These are phyloP conservation scores for Fusarium agapanthi DNA, from an alignment of 2,329 filamentous ascomycete species.

Conservation along the genomic window DNA sequence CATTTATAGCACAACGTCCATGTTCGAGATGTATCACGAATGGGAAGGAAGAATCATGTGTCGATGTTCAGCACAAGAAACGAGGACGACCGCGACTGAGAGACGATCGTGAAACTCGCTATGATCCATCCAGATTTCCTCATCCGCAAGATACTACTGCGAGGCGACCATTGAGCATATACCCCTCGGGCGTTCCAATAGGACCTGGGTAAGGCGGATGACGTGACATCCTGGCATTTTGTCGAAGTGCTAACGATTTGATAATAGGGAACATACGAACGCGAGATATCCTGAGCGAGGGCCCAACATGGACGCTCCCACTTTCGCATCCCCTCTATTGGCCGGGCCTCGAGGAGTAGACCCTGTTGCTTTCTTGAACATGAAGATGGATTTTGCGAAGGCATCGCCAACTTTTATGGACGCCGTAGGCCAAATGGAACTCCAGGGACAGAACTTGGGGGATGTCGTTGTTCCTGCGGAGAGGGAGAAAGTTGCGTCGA, in stretches of 20 bases:
- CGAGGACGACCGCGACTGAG: conserved; percentile 79
- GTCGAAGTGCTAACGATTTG: conserved; percentile 62
- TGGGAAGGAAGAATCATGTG: conserved; percentile 81
- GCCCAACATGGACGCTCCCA: conserved; percentile 57
- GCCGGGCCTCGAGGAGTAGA: conserved; percentile 56
- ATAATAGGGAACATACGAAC: conserved; percentile 57
- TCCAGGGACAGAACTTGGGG: conserved; percentile 60
- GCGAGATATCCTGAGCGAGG: conserved; percentile 62
- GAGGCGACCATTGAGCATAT: conserved; percentile 62
- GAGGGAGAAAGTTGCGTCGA: conserved; percentile 58
- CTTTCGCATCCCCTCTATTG: conserved; percentile 57
- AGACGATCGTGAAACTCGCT: conserved; percentile 72
- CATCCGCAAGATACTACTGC: conserved; percentile 55
- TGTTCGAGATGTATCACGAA: conserved; percentile 81
- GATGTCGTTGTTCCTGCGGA: conserved; percentile 64
- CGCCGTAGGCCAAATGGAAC: conserved; percentile 58
- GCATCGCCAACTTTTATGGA: conserved; percentile 65
- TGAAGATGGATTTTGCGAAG: conserved; percentile 66
- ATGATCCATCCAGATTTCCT: conserved; percentile 60
- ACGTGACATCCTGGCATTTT: conserved; percentile 55
- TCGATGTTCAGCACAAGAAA: conserved; percentile 89
- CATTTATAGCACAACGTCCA: conserved; percentile 71
- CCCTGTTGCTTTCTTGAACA: conserved; percentile 66
- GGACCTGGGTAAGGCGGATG: conserved; percentile 57
- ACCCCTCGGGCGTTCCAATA: conserved; percentile 55